Evolutionary conservation across 2,329 filamentous ascomycete species (phyloP), one percentile per base, ranked within the genome.

Genomic region (Chrysoporthe puriensis): DNA sequence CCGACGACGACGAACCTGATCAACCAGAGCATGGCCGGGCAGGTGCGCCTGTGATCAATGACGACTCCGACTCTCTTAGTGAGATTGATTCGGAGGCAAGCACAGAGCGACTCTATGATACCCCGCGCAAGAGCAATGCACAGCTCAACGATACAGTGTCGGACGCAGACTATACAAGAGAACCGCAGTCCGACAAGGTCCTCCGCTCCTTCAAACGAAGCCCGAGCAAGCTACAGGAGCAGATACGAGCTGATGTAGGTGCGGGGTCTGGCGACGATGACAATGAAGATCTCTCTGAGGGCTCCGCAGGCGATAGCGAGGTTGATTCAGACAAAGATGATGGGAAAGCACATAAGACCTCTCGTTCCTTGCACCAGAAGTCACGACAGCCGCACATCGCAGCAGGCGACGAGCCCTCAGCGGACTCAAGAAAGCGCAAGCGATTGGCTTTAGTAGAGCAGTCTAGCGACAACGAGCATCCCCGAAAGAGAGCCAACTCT

Each of bases 91-190:
- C 94, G 3, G 95, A 98, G 79, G 95, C 95, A 44, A 95, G 97
- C 80, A 98, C 95, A 1, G 94, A 97, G 80, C 90, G 96, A 68
- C 85, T 99, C 69, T 96, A 96, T 76, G 90, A 92, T 75, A 97
- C 93, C n/a, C 94, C 94, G 21, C 88, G 88, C 70, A 91, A 85
- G 69, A 73, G 74, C 16, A 77, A 68, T 44, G 52, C 34, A 40
- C 68, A 68, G 42, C 32, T 34, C 50, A 46, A 21, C 46, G 62
- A 46, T 40, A 50, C 43, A 62, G 42, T 44, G 14, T 7, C 67
- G 14, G 50, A 44, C 26, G 59, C 66, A n/a, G 62, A 63, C 57
- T 50, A 43, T 26, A 42, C 46, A 14, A 44, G 40, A 36, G 83
- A 83, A 72, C 82, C 83, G 71, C 86, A 84, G 75, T 83, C 84